Conservation (phyloP, 2,329 filamentous ascomycete genomes). For the Pseudogymnoascus sp. region DNA sequence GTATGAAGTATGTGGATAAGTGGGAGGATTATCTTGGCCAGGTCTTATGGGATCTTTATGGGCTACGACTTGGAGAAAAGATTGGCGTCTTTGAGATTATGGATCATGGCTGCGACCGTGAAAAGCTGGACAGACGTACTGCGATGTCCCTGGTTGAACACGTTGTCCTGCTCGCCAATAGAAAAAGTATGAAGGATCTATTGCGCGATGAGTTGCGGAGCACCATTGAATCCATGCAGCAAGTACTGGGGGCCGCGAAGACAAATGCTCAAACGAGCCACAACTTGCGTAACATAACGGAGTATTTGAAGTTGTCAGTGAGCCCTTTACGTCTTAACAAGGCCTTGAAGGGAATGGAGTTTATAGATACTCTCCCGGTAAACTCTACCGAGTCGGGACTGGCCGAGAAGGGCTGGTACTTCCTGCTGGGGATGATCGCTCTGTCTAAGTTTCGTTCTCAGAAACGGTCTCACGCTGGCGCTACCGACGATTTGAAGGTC, state of each 20-base stretch:
- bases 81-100: constrained; percentile 52
- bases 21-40: constrained; percentile 83
- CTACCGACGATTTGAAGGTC: constrained; percentile 31
- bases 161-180: constrained; percentile 69
- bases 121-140: constrained; percentile 71
- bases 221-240: constrained; percentile 89
- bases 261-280: constrained; percentile 73
- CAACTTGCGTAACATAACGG: constrained; percentile 74
- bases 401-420: constrained; percentile 84
- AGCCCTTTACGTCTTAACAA: constrained; percentile 73
- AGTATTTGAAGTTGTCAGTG: constrained; percentile 75
- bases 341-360: constrained; percentile 70
- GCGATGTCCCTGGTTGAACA: constrained; percentile 78
- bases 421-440: constrained; percentile 78
- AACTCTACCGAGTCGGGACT: constrained; percentile 60
- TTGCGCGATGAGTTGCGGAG: constrained; percentile 84
- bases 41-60: constrained; percentile 74
- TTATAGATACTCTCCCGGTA: constrained; percentile 63
- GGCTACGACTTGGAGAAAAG: constrained; percentile 61
- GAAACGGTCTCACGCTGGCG: constrained; percentile 28
- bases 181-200: constrained; percentile 82
- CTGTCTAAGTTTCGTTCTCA: constrained; percentile 63
- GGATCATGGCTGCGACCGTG: constrained; percentile 72
- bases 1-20: constrained; percentile 65
- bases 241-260: constrained; percentile 72